Conservation (phyloP, 371 early-diverging fungal species). For the Apophysomyces trapeziformis region DNA sequence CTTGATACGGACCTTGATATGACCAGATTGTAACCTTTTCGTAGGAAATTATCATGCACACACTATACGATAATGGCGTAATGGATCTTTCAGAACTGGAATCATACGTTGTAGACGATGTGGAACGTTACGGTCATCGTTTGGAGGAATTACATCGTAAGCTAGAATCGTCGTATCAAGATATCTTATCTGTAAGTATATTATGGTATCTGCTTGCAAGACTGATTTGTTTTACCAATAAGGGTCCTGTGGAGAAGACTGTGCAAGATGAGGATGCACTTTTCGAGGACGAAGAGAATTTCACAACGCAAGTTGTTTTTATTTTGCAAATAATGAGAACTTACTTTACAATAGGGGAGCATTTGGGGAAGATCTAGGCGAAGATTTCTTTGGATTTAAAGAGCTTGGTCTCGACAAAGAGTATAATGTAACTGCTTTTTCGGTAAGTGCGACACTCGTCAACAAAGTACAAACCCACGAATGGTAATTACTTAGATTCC, state of each 20-base stretch:
- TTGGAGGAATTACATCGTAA: slow-evolving; percentile 76
- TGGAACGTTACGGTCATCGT: slow-evolving; percentile 70
- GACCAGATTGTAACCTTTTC: not conserved
- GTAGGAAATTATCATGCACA: slow-evolving; percentile 83
- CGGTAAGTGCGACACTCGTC: slow-evolving; percentile 31
- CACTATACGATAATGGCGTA: slow-evolving; percentile 84
- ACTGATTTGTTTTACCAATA: not conserved
- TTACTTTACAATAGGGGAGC: slow-evolving; percentile 60
- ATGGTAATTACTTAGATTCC: slow-evolving; percentile 49
- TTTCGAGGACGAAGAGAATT: slow-evolving; percentile 63
- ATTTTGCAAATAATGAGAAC: slow-evolving; percentile 25
- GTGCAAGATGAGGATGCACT: slow-evolving; percentile 50
- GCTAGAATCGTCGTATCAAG: slow-evolving; percentile 70
- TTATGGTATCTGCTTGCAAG: not conserved
- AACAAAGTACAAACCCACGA: not conserved
- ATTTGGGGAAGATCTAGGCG: slow-evolving; percentile 82
- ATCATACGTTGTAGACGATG: slow-evolving; percentile 76
- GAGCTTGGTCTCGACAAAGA: slow-evolving; percentile 82
- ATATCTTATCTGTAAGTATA: slow-evolving; percentile 48
- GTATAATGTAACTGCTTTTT: slow-evolving; percentile 53
- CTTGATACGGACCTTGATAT: not conserved
- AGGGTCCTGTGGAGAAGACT: slow-evolving; percentile 42
- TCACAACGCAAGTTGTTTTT: slow-evolving; percentile 43
- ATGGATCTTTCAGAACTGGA: slow-evolving; percentile 69
- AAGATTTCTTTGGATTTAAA: slow-evolving; percentile 91